These are phyloP conservation scores for Alnus rubra DNA, from an alignment of 306 rosid species.

Conservation along the genomic window DNA sequence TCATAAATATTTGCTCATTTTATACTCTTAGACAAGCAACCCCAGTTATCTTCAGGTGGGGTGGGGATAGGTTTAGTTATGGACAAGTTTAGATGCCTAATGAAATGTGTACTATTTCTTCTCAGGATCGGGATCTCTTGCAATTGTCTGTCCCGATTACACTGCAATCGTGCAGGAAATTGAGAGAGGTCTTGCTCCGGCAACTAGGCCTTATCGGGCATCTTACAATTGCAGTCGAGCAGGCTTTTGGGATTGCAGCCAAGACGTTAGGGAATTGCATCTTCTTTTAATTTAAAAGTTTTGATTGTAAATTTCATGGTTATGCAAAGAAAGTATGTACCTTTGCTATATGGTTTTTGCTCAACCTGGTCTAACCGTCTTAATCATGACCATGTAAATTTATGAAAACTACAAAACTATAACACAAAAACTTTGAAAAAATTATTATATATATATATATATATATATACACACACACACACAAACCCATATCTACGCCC, in stretches of 20 bases:
- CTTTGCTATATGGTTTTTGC: background rate
- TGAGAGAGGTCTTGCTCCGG: too few species aligned
- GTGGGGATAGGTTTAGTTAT: conserved; percentile 16
- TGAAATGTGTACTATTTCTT: background rate
- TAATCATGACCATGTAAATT: background rate
- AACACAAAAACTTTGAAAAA: too few species aligned
- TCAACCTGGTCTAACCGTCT: background rate
- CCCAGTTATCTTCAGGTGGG: conserved; percentile 34
- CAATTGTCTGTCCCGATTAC: too few species aligned
- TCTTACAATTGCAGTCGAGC: too few species aligned
- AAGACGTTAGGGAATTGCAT: too few species aligned
- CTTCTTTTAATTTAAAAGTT: too few species aligned
- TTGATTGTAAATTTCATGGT: background rate
- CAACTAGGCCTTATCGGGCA: too few species aligned
- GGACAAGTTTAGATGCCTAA: conserved; percentile 5
- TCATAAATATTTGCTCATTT: conserved; percentile 23
- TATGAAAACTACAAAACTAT: background rate
- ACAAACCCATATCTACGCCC: background rate
- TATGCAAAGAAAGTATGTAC: background rate
- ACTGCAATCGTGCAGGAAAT: too few species aligned
- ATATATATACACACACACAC: too few species aligned
- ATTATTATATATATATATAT: too few species aligned
- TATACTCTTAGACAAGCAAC: conserved; percentile 5
- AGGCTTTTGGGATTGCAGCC: too few species aligned
- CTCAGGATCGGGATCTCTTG: too few species aligned